phyloP scores from a whole-genome alignment of 306 rosid genomes.

The Acacia melanoxylon region DNA sequence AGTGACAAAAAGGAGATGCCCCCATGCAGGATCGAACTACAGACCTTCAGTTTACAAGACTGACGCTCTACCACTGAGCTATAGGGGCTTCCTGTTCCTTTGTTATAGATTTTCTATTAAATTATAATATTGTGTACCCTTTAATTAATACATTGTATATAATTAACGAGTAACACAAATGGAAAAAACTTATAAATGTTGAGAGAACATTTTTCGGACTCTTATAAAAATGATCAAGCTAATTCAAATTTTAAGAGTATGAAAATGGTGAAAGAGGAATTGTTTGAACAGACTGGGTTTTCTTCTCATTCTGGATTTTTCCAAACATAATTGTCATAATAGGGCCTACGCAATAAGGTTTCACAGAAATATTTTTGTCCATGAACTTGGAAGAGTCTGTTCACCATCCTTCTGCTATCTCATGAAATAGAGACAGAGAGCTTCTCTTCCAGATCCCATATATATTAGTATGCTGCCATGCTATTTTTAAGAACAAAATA shows the following conservation, averaged over 20 bases:
- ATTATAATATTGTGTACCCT: too few species aligned
- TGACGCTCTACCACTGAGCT: conserved; percentile 64
- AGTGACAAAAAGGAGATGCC: conserved; percentile 17
- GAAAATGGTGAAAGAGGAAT: neutral
- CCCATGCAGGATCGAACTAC: conserved; percentile 60
- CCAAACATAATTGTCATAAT: neutral
- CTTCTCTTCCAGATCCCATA: too few species aligned
- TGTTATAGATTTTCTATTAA: too few species aligned
- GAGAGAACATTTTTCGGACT: too few species aligned
- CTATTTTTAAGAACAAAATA: too few species aligned
- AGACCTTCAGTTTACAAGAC: conserved; percentile 61
- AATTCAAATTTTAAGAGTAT: neutral
- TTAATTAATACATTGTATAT: too few species aligned
- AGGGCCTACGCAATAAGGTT: neutral
- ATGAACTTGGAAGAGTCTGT: neutral
- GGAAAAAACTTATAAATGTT: too few species aligned
- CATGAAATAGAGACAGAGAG: neutral
- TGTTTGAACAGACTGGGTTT: neutral
- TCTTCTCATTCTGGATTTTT: neutral
- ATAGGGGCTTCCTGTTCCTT: conserved; percentile 32
- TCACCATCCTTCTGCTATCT: neutral
- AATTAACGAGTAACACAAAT: too few species aligned
- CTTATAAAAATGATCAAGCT: too few species aligned
- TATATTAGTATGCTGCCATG: too few species aligned
- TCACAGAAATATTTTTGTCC: neutral